Evolutionary conservation across 2,329 filamentous ascomycete species (phyloP).

Genomic region (Aspergillus jensenii): DNA sequence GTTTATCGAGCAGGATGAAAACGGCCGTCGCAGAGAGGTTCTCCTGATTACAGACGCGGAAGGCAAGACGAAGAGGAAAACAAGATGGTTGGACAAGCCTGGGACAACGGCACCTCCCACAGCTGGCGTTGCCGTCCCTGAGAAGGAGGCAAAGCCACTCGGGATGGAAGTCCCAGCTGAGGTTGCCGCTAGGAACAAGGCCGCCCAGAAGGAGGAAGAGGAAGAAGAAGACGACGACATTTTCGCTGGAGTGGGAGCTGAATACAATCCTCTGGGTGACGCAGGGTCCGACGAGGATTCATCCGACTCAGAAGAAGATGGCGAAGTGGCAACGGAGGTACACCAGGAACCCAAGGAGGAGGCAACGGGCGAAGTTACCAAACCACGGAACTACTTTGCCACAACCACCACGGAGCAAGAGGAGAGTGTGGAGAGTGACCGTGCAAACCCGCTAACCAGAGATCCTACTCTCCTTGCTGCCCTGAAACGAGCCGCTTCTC

Average conservation of each 20-base stretch:
- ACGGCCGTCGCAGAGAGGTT: slow-evolving; percentile 55
- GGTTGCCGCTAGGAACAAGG: slow-evolving; percentile 35
- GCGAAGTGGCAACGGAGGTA: slow-evolving; percentile 15
- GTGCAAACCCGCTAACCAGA: slow-evolving; percentile 51
- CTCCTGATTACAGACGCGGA: slow-evolving; percentile 59
- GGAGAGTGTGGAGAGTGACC: slow-evolving; percentile 50
- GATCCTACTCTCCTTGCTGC: slow-evolving; percentile 81
- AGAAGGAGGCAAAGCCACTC: slow-evolving; percentile 49
- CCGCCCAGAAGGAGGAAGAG: slow-evolving; percentile 40
- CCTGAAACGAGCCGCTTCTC: slow-evolving; percentile 76
- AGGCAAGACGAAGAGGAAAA: slow-evolving; percentile 62
- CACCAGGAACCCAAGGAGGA: slow-evolving; percentile 11
- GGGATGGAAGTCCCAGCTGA: slow-evolving; percentile 52
- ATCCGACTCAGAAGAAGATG: slow-evolving; percentile 37
- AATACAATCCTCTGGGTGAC: slow-evolving; percentile 60
- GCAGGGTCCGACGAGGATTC: slow-evolving; percentile 51
- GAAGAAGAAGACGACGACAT: slow-evolving; percentile 64
- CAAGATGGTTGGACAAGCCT: slow-evolving; percentile 51
- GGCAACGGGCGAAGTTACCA: slow-evolving; percentile 16
- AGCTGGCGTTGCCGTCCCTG: slow-evolving; percentile 38
- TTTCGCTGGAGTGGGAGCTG: slow-evolving; percentile 59
- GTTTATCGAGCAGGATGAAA: slow-evolving; percentile 57
- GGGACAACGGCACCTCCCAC: slow-evolving; percentile 18
- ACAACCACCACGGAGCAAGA: slow-evolving; percentile 38
- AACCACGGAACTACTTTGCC: slow-evolving; percentile 51